Evolutionary conservation across 2,329 filamentous ascomycete species (phyloP).

Genomic region (Fusarium papillatum): DNA sequence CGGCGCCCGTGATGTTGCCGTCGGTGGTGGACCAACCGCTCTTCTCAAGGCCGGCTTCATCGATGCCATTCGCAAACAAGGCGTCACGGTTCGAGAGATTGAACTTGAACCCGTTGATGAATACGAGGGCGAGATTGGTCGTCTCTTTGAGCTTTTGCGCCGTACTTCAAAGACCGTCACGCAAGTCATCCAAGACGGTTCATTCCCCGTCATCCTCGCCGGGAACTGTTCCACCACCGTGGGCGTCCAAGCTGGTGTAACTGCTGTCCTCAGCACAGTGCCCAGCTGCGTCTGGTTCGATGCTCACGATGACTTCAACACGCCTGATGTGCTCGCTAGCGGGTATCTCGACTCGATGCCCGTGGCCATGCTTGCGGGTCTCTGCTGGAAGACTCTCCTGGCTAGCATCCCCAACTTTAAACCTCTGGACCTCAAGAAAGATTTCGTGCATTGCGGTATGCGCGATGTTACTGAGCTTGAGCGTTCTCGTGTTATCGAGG

Average conservation of each 20-base stretch:
- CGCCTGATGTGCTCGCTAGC: constrained; percentile 40
- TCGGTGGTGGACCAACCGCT: constrained; percentile 53
- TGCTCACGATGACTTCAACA: constrained; percentile 56
- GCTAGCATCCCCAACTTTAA: constrained; percentile 37
- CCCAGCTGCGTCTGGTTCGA: constrained; percentile 57
- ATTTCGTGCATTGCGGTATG: constrained; percentile 44
- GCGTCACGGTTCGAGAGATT: constrained; percentile 40
- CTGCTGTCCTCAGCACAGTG: constrained; percentile 19
- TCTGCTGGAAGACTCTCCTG: constrained; percentile 41
- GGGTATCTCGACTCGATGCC: constrained; percentile 47
- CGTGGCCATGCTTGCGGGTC: constrained; percentile 43
- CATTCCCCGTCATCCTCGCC: constrained; percentile 54
- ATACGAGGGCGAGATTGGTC: constrained; percentile 55
- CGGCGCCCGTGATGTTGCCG: constrained; percentile 50
- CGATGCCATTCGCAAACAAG: constrained; percentile 41
- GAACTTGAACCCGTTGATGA: constrained; percentile 47
- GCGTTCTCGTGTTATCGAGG: constrained; percentile 45
- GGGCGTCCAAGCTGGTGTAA: constrained; percentile 52
- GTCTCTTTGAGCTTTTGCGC: constrained; percentile 54
- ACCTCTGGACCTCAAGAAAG: constrained; percentile 27
- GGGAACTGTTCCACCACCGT: constrained; percentile 55
- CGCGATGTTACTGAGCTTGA: constrained; percentile 47
- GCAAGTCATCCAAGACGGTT: constrained; percentile 37
- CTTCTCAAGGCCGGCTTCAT: constrained; percentile 48
- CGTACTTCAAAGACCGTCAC: constrained; percentile 50